A percentile compares a stretch with the other conserved stretches of the same genome.
These are phyloP conservation scores for Hypoxylon trugodes DNA, from an alignment of 495 filamentous ascomycete species.

Conservation along the genomic window DNA sequence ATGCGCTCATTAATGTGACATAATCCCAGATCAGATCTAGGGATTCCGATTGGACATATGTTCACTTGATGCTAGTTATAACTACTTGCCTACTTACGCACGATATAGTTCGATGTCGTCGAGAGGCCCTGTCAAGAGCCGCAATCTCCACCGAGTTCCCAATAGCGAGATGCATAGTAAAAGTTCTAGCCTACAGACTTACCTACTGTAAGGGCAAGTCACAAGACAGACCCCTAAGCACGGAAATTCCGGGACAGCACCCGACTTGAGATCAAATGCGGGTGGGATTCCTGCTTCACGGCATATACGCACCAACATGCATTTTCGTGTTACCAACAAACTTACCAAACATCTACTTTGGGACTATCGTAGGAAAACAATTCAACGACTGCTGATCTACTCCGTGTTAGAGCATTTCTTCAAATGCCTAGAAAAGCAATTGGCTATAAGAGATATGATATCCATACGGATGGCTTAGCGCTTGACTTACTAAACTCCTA, in stretches of 20 bases:
- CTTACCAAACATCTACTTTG: slow-evolving; percentile 12
- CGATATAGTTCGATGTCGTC: slow-evolving; percentile 33
- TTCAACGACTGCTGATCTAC: no score
- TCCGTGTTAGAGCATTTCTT: no score
- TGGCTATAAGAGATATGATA: no score
- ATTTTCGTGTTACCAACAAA: slow-evolving; percentile 5
- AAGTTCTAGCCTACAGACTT: no score
- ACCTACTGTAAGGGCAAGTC: slow-evolving; percentile 32
- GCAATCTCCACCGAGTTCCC: slow-evolving; percentile 35
- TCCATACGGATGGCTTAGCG: no score
- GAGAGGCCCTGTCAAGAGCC: slow-evolving; percentile 30
- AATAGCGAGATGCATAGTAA: no score
- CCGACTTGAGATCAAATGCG: slow-evolving; percentile 18
- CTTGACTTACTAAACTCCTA: no score
- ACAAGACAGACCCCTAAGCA: neutral
- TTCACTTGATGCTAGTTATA: slow-evolving; percentile 16
- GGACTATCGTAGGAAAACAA: neutral
- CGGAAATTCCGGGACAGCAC: slow-evolving; percentile 25
- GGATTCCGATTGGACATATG: slow-evolving; percentile 29
- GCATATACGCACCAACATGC: slow-evolving; percentile 6
- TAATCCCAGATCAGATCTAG: slow-evolving; percentile 12
- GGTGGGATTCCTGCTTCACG: slow-evolving; percentile 8
- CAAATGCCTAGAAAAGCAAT: no score
- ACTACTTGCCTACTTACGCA: no score
- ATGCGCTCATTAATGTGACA: slow-evolving; percentile 36